These are phyloP conservation scores for Endocalyx cinctus DNA, from an alignment of 2,329 filamentous ascomycete genomes.

Conservation along the genomic window DNA sequence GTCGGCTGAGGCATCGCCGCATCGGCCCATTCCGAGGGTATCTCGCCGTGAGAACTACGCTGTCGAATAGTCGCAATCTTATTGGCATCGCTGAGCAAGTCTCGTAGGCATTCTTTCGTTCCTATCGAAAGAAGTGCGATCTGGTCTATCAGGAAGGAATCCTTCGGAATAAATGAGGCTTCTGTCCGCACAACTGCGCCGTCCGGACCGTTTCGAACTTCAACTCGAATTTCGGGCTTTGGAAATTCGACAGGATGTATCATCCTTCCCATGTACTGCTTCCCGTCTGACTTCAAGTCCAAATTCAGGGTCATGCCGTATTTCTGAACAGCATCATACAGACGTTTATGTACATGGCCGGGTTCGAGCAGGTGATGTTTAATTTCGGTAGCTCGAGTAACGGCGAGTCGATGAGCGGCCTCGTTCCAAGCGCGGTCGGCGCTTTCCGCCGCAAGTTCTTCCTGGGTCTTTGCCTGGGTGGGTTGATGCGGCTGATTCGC, in stretches of 20 bases:
- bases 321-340: conserved; percentile 53
- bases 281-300: conserved; percentile 41
- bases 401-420: conserved; percentile 58
- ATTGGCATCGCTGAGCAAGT: conserved; percentile 72
- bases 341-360: conserved; percentile 54
- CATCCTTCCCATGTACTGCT: conserved; percentile 43
- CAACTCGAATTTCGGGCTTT: conserved; percentile 48
- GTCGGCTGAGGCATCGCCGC: conserved; percentile 58
- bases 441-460: conserved; percentile 61
- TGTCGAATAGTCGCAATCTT: conserved; percentile 67
- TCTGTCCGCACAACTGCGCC: conserved; percentile 56
- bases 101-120: conserved; percentile 72
- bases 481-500: conserved; percentile 57
- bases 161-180: conserved; percentile 68
- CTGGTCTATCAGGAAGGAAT: conserved; percentile 75
- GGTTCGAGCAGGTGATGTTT: conserved; percentile 69
- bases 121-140: conserved; percentile 78
- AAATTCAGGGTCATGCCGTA: conserved; percentile 52
- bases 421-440: conserved; percentile 62
- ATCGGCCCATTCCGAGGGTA: conserved; percentile 72
- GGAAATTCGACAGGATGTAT: conserved; percentile 45
- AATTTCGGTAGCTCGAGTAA: conserved; percentile 62
- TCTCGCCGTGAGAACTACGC: conserved; percentile 71
- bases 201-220: conserved; percentile 55
- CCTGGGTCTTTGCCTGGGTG: conserved; percentile 45